Evolutionary conservation across 805 yeast genomes (phyloP), one percentile per base, ranked within the genome.

Genomic region (Wilhelminamyces savonicus): DNA sequence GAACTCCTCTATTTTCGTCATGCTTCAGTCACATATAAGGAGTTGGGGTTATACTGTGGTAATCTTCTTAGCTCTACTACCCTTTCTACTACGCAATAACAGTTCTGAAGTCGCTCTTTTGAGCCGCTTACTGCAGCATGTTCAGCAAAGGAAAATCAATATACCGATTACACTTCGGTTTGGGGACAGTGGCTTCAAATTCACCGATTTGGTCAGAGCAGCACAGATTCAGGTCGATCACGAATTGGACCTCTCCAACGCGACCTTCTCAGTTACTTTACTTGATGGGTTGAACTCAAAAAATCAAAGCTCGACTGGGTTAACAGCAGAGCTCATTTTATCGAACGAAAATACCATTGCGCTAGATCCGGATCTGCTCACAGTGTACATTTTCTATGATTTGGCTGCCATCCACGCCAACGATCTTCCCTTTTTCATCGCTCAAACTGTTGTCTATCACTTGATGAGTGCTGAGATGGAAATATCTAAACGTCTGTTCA

Each of bases 141-240:
- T n/a, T n/a, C n/a, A n/a, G n/a, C n/a, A n/a, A n/a, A n/a, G n/a
- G n/a, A n/a, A n/a, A n/a, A n/a, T n/a, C n/a, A n/a, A n/a, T n/a
- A n/a, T n/a, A n/a, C n/a, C n/a, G n/a, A n/a, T n/a, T n/a, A n/a
- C n/a, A n/a, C n/a, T 61, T 14, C 41, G 38, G 24, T 50, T 50
- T 34, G 59, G 59, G 6, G 60, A 61, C 35, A 39, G 65, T 8
- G 72, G 71, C 1, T 65, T 76, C 39, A 52, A 56, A 12, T 77
- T 78, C 41, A 88, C 90, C 0, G 95, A 86, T 49, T 46, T 86
- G 13, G 71, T 68, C 2, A 63, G 63, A 24, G 86, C 70, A 4
- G 36, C 57, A 4, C 68, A 63, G 31, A 9, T 34, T 1, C 70
- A 65, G 40, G 30, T 62, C 5, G 56, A 62, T 30, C 28, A 19